These are phyloP conservation scores for Linnemannia schmuckeri DNA, from an alignment of 192 early-diverging fungal genomes.

Conservation along the genomic window DNA sequence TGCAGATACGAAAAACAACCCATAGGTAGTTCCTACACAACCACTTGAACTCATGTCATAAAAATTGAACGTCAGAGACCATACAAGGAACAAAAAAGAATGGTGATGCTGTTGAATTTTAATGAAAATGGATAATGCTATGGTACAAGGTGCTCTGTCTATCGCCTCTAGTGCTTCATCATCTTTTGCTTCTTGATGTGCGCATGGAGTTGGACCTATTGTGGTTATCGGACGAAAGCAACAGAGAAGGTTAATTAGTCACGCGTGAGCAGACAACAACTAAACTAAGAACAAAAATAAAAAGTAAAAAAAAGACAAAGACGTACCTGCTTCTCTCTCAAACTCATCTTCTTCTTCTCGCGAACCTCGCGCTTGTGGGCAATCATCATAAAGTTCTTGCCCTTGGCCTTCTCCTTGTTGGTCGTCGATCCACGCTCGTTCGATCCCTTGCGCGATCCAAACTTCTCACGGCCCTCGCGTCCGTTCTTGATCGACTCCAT, in stretches of 20 bases:
- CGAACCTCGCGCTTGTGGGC: conserved; percentile 89
- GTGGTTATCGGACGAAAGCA: background rate
- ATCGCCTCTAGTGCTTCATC: conserved; percentile 60
- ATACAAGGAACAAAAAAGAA: background rate
- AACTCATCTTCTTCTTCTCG: conserved; percentile 78
- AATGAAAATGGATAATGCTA: conserved; percentile 30
- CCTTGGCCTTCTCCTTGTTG: conserved; percentile 94
- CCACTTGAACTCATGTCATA: no score
- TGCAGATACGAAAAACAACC: no score
- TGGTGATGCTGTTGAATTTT: conserved; percentile 1
- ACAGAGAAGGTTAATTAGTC: background rate
- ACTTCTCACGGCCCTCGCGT: conserved; percentile 94
- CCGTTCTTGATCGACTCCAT: conserved; percentile 89
- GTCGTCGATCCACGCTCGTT: conserved; percentile 82
- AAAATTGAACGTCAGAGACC: no score
- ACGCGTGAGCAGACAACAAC: background rate
- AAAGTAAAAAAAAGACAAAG: background rate
- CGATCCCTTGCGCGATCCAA: conserved; percentile 89
- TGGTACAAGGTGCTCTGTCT: conserved; percentile 34
- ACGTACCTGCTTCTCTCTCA: conserved; percentile 79
- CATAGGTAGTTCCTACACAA: no score
- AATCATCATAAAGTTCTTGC: conserved; percentile 96
- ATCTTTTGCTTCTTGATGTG: conserved; percentile 77
- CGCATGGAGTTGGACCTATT: conserved; percentile 59
- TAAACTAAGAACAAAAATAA: background rate